Conservation (phyloP, 495 filamentous ascomycete species). For the Hyphodiscus hymeniophilus region DNA sequence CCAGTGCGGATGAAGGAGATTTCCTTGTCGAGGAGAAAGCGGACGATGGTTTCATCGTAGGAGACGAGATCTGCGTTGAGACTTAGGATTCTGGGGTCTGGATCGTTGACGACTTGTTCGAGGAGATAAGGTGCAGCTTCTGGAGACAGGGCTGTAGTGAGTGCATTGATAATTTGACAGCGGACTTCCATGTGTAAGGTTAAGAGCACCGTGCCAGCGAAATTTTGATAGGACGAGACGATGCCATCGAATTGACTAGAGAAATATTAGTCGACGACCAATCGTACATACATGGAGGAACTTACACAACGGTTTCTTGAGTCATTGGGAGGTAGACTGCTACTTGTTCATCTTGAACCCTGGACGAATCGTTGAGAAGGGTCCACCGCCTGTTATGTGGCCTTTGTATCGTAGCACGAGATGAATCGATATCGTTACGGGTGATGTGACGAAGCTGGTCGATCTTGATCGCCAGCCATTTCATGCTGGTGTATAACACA, state of each 20-base stretch:
- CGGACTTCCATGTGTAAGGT: slow-evolving; percentile 84
- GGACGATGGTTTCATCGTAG: slow-evolving; percentile 72
- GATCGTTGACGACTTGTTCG: slow-evolving; percentile 65
- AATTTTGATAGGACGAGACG: slow-evolving; percentile 65
- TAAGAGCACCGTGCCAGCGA: slow-evolving; percentile 67
- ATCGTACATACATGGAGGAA: slow-evolving; percentile 5
- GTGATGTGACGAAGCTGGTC: slow-evolving; percentile 67
- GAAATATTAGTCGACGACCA: slow-evolving; percentile 20
- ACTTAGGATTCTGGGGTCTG: slow-evolving; percentile 66
- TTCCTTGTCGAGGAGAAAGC: slow-evolving; percentile 59
- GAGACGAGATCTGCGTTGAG: slow-evolving; percentile 73
- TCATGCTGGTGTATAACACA: slow-evolving; percentile 91
- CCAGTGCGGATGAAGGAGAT: slow-evolving; percentile 63
- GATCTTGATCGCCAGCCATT: slow-evolving; percentile 86
- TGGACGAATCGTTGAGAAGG: slow-evolving; percentile 48
- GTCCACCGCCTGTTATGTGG: slow-evolving; percentile 70
- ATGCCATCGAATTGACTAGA: slow-evolving; percentile 77
- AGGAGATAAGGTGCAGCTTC: slow-evolving; percentile 63
- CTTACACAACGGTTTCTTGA: slow-evolving; percentile 66
- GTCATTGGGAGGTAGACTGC: slow-evolving; percentile 87
- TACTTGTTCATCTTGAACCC: slow-evolving; percentile 23
- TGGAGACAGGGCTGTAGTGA: slow-evolving; percentile 45
- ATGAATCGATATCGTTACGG: slow-evolving; percentile 42
- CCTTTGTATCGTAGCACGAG: slow-evolving; percentile 35
- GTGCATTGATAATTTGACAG: slow-evolving; percentile 66